Evolutionary conservation across 495 filamentous ascomycete genomes (phyloP), one percentile per base, ranked within the genome.

Genomic region (Podospora sp.): DNA sequence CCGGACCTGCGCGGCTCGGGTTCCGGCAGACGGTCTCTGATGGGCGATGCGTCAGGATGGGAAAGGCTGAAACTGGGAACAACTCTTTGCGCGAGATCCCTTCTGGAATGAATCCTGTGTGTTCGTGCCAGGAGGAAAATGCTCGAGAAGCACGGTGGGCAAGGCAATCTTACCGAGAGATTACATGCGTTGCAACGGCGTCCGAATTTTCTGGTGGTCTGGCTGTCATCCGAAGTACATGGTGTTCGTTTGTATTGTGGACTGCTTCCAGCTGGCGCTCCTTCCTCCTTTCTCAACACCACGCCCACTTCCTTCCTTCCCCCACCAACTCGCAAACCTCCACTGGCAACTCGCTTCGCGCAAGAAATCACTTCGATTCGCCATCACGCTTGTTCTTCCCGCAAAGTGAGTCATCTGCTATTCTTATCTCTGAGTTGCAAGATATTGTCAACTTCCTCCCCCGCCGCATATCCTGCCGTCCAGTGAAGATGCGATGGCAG

Each of bases 271-370:
- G 4, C 29, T 33, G 7, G n/a, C 25, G 21, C 20, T 24, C 52
- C 52, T 22, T 22, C 21, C 52, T 55, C 20, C 20, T 55, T 55
- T 26, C 52, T 55, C 25, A 24, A 22, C 52, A 26, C 52, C 52
- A 55, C 52, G 52, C 20, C 52, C 52, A 26, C 21, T n/a, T 55
- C 52, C 20, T 55, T 55, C 52, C 52, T 55, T 22, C 25, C 52
- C 8, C 52, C 14, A 55, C 16, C 52, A 55, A 6, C 21, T 11
- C 49, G 12, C 52, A 7, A 55, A 55, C 20, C 52, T n/a, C n/a
- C n/a, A n/a, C n/a, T 55, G 21, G 14, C 52, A 22, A 55, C 20
- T 55, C 29, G 20, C 25, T 55, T 22, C 20, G 6, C 52, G 52
- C 25, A 55, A 55, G 20, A 2, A 26, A 26, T 20, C n/a, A 9